Evolutionary conservation across 2,329 filamentous ascomycete genomes (phyloP).

Genomic region (Colletotrichum melonis): DNA sequence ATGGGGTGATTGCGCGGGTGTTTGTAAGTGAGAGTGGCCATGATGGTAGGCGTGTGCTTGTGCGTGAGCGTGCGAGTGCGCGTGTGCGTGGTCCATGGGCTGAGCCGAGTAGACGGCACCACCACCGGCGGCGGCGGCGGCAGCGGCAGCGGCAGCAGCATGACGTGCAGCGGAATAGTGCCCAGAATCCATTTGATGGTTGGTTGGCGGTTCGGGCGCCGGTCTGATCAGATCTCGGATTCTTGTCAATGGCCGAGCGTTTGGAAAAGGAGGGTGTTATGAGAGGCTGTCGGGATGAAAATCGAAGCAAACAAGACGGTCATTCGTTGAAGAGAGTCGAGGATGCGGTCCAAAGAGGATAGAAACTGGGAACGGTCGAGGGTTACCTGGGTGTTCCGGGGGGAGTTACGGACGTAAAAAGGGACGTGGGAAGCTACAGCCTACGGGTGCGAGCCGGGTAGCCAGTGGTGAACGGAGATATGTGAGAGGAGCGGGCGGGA

Average conservation of each 20-base stretch:
- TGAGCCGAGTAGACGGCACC: slow-evolving; percentile 27
- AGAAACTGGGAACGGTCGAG: slow-evolving; percentile 24
- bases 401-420: slow-evolving; percentile 37
- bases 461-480: slow-evolving; percentile 10
- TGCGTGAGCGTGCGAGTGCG: slow-evolving; percentile 1
- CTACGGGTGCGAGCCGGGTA: slow-evolving; percentile 10
- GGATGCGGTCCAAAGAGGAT: slow-evolving; percentile 4
- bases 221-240: slow-evolving; percentile 27
- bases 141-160: slow-evolving; percentile 14
- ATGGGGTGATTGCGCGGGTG: slow-evolving; percentile 25
- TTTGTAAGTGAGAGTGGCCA: slow-evolving; percentile 19
- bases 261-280: slow-evolving; percentile 28
- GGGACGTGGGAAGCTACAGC: slow-evolving; percentile 21
- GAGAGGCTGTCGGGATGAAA: slow-evolving; percentile 26
- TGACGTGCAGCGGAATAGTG: slow-evolving; percentile 35
- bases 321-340: slow-evolving; percentile 25
- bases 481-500: slow-evolving; percentile 24
- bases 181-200: slow-evolving; percentile 30
- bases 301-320: slow-evolving; percentile 13
- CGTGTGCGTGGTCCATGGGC: slow-evolving; percentile 20
- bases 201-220: slow-evolving; percentile 2
- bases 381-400: slow-evolving; percentile 21
- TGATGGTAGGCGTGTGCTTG: slow-evolving; percentile 19
- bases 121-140: slow-evolving; percentile 12
- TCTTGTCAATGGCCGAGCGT: slow-evolving; percentile 16